Conservation (phyloP, 495 filamentous ascomycete species). For the Penicillium goetzii region DNA sequence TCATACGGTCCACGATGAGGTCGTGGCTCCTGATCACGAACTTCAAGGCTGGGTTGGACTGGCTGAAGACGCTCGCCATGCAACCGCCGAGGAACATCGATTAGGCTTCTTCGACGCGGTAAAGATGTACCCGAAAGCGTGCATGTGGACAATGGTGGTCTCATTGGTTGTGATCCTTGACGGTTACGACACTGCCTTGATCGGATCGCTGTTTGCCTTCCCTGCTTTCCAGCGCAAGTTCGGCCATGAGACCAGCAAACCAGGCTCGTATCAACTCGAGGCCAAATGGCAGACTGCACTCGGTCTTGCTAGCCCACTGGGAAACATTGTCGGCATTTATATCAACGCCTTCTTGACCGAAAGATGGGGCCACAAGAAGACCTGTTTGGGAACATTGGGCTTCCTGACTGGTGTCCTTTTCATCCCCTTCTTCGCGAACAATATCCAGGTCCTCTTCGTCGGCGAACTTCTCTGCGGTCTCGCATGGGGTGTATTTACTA, state of each 20-base stretch:
- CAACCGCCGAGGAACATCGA: slow-evolving; percentile 43
- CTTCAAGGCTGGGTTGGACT: slow-evolving; percentile 11
- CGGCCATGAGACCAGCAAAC: slow-evolving; percentile 44
- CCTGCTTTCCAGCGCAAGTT: slow-evolving; percentile 64
- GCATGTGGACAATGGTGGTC: slow-evolving; percentile 52
- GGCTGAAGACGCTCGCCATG: slow-evolving; percentile 37
- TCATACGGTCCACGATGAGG: neutral
- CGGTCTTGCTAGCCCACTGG: slow-evolving; percentile 54
- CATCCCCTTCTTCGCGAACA: slow-evolving; percentile 3
- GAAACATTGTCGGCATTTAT: slow-evolving; percentile 66
- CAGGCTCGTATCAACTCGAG: slow-evolving; percentile 26
- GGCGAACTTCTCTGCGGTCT: slow-evolving; percentile 74
- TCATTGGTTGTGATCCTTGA: slow-evolving; percentile 55
- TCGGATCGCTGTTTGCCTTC: slow-evolving; percentile 49
- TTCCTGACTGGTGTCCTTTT: slow-evolving; percentile 4
- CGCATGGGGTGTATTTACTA: slow-evolving; percentile 78
- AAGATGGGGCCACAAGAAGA: slow-evolving; percentile 28
- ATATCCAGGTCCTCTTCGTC: slow-evolving; percentile 54
- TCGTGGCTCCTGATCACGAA: neutral
- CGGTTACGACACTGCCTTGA: slow-evolving; percentile 54
- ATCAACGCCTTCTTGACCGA: slow-evolving; percentile 73
- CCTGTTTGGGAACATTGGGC: neutral
- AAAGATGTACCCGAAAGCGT: slow-evolving; percentile 55
- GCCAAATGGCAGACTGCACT: slow-evolving; percentile 58
- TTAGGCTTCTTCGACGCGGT: slow-evolving; percentile 43